Evolutionary conservation across 805 yeast species (phyloP), one percentile per base, ranked within the genome.

Genomic region (Teunomyces aglyptinius): DNA sequence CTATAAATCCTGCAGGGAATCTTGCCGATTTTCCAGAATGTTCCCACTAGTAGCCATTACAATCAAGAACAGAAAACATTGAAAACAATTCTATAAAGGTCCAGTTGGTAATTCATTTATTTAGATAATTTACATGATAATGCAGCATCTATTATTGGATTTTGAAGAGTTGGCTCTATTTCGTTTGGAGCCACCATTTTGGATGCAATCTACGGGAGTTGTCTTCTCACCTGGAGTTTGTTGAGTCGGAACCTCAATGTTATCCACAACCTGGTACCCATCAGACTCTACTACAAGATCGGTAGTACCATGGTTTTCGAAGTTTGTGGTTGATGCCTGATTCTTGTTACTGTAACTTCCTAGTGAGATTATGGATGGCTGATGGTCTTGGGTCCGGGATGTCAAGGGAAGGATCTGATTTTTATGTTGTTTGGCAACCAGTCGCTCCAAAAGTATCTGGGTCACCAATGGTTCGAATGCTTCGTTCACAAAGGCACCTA

Each of bases 391-490:
- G 6, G 8, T 5, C 7, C 24, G 15, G 11, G 28, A 6, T 1
- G 20, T 18, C 38, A 35, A 10, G 6, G 39, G 13, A 1, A n/a
- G 20, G 3, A 10, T 15, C 15, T 26, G 20, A 12, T 20, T 16
- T 6, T 16, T 6, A 12, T 5, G 22, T 13, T n/a, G 13, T n/a
- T n/a, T 20, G 15, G 39, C 6, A 33, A 8, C n/a, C n/a, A 10
- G 39, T n/a, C 39, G 20, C 6, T 22, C 18, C 27, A 19, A 2
- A 22, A 43, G 26, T 13, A 46, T 26, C 19, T 46, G 39, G 29
- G 50, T 51, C 1, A 63, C 57, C 28, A 70, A 52, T 2, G 68
- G 61, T n/a, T 52, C 49, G 47, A 70, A 70, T 2, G 61, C 66
- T 10, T 61, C 63, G 4, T 56, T 53, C 1, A 71, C 55, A 3